Evolutionary conservation across 805 yeast species (phyloP), one percentile per base, ranked within the genome.

Genomic region (Myxozyma udenii): DNA sequence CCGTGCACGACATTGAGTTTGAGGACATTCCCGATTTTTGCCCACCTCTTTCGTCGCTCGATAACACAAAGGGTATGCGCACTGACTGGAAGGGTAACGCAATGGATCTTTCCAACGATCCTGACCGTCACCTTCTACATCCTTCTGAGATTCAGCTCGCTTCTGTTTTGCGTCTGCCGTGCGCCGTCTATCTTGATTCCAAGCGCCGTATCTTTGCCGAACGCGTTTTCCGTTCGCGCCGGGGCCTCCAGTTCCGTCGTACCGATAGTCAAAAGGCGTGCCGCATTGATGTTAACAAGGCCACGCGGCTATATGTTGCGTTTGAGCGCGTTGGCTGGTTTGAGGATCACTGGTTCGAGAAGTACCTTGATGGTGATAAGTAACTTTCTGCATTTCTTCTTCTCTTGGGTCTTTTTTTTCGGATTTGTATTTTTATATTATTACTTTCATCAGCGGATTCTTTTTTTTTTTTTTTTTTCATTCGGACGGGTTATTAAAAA

Each of bases 11-110:
- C 52, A 60, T 68, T 36, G 65, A 62, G 40, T 47, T 55, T 43
- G 60, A 62, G 23, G 67, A 69, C 35, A 30, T 62, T 22, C 66
- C 63, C 2, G 65, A 62, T 37, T 62, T 48, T 23, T 51, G 64
- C 25, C 64, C 66, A 4, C 61, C 64, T 1, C 7, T 48, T 23
- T 43, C 60, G 18, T 50, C 62, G 2, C 62, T 62, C 25, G 57
- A 57, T 19, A 43, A 44, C 37, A 30, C 61, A 3, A 62, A 79
- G 63, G 72, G 77, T 50, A 82, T 84, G 71, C 81, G 84, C 65
- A 86, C 95, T 32, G 98, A 91, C 68, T 91, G 98, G 98, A 91
- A 90, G 72, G 98, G 98, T 9, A 95, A 89, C 62, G 95, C 97
- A 33, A 89, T 91, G 96, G 95, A 87, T 68, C 76, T 91, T 50